Conservation (phyloP, 352 stramenopile species). For the Pythium grandisporangium region DNA sequence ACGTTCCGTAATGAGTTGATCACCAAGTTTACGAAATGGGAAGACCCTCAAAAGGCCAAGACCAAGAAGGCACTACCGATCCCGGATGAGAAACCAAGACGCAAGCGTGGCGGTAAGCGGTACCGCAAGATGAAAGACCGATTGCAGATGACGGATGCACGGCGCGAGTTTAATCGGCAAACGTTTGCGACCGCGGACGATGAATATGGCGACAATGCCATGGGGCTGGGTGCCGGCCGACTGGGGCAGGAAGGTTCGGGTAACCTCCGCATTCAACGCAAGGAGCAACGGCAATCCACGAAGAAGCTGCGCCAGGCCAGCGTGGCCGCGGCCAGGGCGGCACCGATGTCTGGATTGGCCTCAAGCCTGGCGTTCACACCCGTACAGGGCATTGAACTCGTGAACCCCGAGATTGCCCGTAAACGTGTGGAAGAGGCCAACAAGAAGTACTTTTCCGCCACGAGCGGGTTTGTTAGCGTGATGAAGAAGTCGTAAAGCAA, state of each 20-base stretch:
- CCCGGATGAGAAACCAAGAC: slow-evolving; percentile 92
- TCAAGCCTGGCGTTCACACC: slow-evolving; percentile 97
- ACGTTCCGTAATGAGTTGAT: slow-evolving; percentile 89
- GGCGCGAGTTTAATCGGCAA: slow-evolving; percentile 94
- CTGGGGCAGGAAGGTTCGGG: slow-evolving; percentile 87
- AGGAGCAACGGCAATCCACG: slow-evolving; percentile 87
- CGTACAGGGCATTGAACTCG: slow-evolving; percentile 95
- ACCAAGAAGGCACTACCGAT: slow-evolving; percentile 96
- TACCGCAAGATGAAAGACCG: slow-evolving; percentile 97
- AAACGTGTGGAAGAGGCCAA: slow-evolving; percentile 90
- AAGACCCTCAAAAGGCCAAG: slow-evolving; percentile 96
- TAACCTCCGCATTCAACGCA: slow-evolving; percentile 79
- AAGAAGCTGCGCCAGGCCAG: slow-evolving; percentile 92
- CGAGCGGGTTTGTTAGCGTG: slow-evolving; percentile 94
- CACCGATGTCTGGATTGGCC: slow-evolving; percentile 82
- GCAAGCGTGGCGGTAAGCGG: slow-evolving; percentile 91
- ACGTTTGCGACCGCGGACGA: slow-evolving; percentile 90
- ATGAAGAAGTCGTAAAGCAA: slow-evolving; percentile 72
- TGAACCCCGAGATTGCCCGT: slow-evolving; percentile 95
- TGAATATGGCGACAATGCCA: slow-evolving; percentile 98
- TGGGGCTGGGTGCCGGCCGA: slow-evolving; percentile 93
- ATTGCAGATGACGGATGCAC: slow-evolving; percentile 96
- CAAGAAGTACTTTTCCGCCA: slow-evolving; percentile 96
- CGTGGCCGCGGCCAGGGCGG: slow-evolving; percentile 39
- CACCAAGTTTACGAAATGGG: slow-evolving; percentile 95